Evolutionary conservation across 345 rosid genomes (phyloP).

Genomic region (Salix caprea): DNA sequence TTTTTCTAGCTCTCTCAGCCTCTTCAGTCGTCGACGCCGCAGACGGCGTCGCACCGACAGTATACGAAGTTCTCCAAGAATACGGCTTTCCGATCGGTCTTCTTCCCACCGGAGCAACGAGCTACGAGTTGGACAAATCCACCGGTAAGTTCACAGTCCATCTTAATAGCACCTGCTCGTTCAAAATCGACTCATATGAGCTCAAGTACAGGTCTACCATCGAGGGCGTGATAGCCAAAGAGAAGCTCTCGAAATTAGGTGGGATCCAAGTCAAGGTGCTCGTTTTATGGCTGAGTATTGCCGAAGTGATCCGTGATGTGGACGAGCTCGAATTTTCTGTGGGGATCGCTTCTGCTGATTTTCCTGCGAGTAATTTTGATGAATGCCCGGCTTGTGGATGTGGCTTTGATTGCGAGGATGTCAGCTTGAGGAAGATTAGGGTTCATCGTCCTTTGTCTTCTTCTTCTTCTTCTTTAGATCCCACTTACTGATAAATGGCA

Average conservation of each 20-base stretch:
- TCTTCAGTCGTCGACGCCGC: not conserved
- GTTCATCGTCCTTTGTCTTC: not conserved
- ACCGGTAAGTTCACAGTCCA: slow-evolving; percentile 36
- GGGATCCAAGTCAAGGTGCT: slow-evolving; percentile 44
- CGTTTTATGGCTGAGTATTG: slow-evolving; percentile 41
- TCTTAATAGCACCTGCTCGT: slow-evolving; percentile 35
- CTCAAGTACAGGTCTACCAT: slow-evolving; percentile 42
- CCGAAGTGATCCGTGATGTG: slow-evolving; percentile 28
- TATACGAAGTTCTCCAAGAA: slow-evolving; percentile 45
- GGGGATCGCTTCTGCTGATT: slow-evolving; percentile 45
- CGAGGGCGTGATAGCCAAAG: slow-evolving; percentile 32
- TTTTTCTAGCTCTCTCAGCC: slow-evolving; percentile 1
- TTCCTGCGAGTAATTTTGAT: slow-evolving; percentile 29
- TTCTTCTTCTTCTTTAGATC: too few species aligned
- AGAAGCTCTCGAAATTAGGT: slow-evolving; percentile 33
- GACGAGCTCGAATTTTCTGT: slow-evolving; percentile 46
- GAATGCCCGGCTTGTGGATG: slow-evolving; percentile 47
- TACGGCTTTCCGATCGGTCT: slow-evolving; percentile 58
- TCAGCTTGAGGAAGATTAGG: not conserved
- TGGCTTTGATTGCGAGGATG: slow-evolving; percentile 39
- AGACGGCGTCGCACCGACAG: slow-evolving; percentile 15
- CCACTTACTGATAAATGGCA: not conserved
- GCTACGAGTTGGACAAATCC: slow-evolving; percentile 33
- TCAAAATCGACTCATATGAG: slow-evolving; percentile 37
- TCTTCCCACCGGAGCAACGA: slow-evolving; percentile 45